Base-by-base conservation (phyloP, 2,329 filamentous ascomycete genomes). In the Penicillium sp. region DNA sequence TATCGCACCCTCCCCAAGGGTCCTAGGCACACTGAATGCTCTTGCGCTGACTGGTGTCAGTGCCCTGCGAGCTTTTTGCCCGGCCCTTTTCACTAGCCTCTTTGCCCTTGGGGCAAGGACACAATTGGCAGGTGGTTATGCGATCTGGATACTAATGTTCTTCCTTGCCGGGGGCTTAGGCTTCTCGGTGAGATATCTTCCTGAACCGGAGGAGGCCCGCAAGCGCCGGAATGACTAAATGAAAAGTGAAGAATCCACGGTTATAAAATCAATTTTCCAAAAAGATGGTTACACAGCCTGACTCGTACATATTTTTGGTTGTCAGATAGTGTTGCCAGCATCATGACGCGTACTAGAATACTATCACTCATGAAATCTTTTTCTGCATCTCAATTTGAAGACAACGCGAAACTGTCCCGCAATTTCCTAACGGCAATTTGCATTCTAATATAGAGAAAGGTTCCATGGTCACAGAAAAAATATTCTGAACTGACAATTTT, bases 21-120 rank as follows among this genome's bases (percentile, higher is more conserved):
- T 84, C 0, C 75, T 93, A 8, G 89, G 86, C 0, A 90, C 84
- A 0, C 73, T 94, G 23, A 93, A 93, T 60, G 86, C 86, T 0
- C 61, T 90, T 1, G 81, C 83, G 0, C 74, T 93, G 51, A 87
- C 87, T 0, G 63, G 84, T 0, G 71, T 77, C 0, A 85, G 84
- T 56, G 85, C 75, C 0, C 74, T 90, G 24, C 78, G 89, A 12
- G 80, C 89, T 0, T 76, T 92, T 33, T 79, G 81, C 0, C 89
- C 90, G 0, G 87, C 83, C 0, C 61, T 84, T 0, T 85, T 88
- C 36, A 82, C 87, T 0, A 87, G 79, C 44, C 62, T 93, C 3
- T 93, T 84, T 58, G 89, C 90, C 0, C 62, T 84, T 1, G 87
- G 89, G 1, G 84, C 85, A 2, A 78, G 81, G 33, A 78, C 80